Conservation (phyloP, 2,329 filamentous ascomycete genomes). For the Verticillium tricorpus region DNA sequence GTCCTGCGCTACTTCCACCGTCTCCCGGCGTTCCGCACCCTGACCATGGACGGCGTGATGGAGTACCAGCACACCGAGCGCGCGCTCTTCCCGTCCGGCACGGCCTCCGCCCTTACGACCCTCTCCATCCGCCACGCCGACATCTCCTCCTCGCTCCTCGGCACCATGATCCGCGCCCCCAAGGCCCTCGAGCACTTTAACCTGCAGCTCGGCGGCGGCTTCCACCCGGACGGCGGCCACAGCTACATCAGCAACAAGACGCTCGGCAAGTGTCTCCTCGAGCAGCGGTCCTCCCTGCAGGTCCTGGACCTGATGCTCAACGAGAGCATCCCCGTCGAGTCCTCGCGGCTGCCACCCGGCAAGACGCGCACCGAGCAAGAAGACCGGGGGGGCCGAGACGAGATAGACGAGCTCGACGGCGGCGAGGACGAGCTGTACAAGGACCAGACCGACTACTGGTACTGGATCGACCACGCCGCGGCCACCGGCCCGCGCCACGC, state of each 20-base stretch:
- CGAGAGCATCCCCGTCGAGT: neutral
- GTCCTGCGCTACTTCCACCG: constrained; percentile 9
- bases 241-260: constrained; percentile 1
- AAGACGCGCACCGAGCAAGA: neutral
- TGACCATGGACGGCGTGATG: constrained; percentile 7
- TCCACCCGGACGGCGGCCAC: neutral
- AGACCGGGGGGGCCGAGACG: constrained; percentile 23
- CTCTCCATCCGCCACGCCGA: constrained; percentile 7
- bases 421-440: neutral
- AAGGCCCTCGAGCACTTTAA: constrained; percentile 5
- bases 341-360: too few relatives aligned
- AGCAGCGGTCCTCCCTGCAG: constrained; percentile 6
- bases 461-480: neutral
- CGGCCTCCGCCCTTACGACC: constrained; percentile 5
- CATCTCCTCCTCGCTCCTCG: constrained; percentile 1
- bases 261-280: constrained; percentile 5
- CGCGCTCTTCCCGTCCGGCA: constrained; percentile 3
- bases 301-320: constrained; percentile 8
- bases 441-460: neutral
- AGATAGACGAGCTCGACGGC: constrained; percentile 20
- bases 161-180: constrained; percentile 10
- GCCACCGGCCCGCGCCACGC: neutral
- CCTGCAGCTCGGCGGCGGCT: constrained; percentile 3
- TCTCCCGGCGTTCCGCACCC: constrained; percentile 3
- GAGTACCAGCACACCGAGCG: constrained; percentile 3